phyloP scores from a whole-genome alignment of 1,139 yeast genomes.

The Chernovozyma sophiae-reginae region DNA sequence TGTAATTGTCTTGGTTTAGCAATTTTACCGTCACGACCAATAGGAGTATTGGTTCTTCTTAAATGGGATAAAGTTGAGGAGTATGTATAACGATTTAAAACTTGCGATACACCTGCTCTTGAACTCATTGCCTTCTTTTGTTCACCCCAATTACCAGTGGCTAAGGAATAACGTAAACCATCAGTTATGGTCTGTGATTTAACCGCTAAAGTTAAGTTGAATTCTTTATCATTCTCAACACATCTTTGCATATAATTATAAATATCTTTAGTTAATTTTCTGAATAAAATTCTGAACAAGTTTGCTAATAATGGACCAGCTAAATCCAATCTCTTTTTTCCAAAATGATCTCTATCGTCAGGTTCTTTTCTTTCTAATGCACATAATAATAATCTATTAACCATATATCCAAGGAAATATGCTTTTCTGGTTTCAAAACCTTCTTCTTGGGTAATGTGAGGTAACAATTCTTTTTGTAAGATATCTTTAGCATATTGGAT shows the following conservation, averaged over 20 bases:
- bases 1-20: constrained; percentile 99
- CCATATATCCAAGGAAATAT: constrained; percentile 96
- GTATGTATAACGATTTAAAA: constrained; percentile 93
- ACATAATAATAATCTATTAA: constrained; percentile 86
- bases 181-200: constrained; percentile 96
- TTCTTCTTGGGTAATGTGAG: constrained; percentile 95
- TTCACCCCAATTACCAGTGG: constrained; percentile 99
- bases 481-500: constrained; percentile 96
- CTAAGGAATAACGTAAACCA: constrained; percentile 94
- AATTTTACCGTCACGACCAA: constrained; percentile 97
- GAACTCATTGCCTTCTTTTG: constrained; percentile 99
- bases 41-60: constrained; percentile 97
- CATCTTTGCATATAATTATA: constrained; percentile 98
- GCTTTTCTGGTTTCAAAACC: constrained; percentile 98
- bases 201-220: constrained; percentile 92
- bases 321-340: constrained; percentile 94
- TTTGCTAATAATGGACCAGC: constrained; percentile 98
- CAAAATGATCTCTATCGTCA: constrained; percentile 99
- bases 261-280: constrained; percentile 89
- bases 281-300: constrained; percentile 89
- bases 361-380: constrained; percentile 97
- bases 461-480: constrained; percentile 90
- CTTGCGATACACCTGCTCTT: constrained; percentile 99
- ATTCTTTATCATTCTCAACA: constrained; percentile 95
- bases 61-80: constrained; percentile 96